Evolutionary conservation across 352 stramenopile species (phyloP).

Genomic region (Plasmopara muralis): DNA sequence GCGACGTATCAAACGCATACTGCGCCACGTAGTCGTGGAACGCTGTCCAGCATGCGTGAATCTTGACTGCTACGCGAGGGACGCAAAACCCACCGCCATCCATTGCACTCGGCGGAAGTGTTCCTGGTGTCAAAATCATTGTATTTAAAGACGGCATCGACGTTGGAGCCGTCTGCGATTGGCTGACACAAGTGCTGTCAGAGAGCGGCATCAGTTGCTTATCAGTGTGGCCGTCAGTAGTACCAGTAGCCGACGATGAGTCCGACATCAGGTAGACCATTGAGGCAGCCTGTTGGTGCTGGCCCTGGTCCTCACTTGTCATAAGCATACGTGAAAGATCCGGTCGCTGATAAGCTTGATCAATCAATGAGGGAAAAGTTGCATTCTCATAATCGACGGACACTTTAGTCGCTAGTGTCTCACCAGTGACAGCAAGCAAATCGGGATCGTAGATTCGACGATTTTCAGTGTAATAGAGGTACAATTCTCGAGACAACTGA

Average conservation of each 20-base stretch:
- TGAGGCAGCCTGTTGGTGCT: conserved; percentile 15
- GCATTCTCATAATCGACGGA: conserved; percentile 7
- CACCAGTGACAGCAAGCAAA: conserved; percentile 30
- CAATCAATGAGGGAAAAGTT: conserved; percentile 16
- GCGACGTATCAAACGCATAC: conserved; percentile 50
- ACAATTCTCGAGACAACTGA: conserved; percentile 64
- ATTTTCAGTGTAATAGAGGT: conserved; percentile 71
- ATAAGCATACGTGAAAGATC: conserved; percentile 15
- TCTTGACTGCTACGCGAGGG: conserved; percentile 32
- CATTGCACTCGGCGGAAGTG: conserved; percentile 23
- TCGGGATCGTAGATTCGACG: conserved; percentile 72
- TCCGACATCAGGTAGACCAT: conserved; percentile 13
- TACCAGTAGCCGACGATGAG: conserved; percentile 4
- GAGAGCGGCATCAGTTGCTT: conserved; percentile 13
- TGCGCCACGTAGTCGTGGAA: conserved; percentile 52
- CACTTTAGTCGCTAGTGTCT: conserved; percentile 2
- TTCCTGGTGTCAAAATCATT: conserved; percentile 28
- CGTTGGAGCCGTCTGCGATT: conserved; percentile 4
- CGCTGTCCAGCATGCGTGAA: conserved; percentile 47
- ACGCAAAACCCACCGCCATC: conserved; percentile 27
- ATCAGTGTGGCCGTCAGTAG: neutral
- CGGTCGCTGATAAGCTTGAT: conserved; percentile 16
- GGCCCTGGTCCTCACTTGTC: conserved; percentile 12
- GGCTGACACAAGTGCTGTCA: conserved; percentile 8
- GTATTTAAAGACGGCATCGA: conserved; percentile 17